These are phyloP conservation scores for Mortierella sp. DNA, from an alignment of 371 early-diverging fungal genomes.

Conservation along the genomic window DNA sequence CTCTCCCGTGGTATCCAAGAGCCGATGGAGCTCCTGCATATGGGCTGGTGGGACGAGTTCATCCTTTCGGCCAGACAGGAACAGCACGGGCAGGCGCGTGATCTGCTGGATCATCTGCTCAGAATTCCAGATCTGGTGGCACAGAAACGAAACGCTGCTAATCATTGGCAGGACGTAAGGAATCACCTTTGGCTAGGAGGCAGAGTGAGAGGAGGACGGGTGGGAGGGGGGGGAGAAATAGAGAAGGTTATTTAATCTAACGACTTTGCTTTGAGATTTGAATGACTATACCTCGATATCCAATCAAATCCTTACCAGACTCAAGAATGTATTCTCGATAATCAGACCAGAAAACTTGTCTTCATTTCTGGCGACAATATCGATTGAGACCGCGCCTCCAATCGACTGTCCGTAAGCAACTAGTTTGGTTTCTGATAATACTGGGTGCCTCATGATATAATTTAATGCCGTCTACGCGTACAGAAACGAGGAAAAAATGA, in stretches of 20 bases:
- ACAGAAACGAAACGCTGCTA: constrained; percentile 78
- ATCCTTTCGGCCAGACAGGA: constrained; percentile 87
- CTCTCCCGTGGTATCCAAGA: constrained; percentile 65
- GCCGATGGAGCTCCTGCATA: constrained; percentile 81
- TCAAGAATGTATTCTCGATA: constrained; percentile 96
- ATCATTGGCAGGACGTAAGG: constrained; percentile 88
- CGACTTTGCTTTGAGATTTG: neutral
- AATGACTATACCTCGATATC: no score
- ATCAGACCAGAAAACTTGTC: constrained; percentile 85
- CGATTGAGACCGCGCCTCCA: constrained; percentile 98
- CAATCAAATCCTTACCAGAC: constrained; percentile 70
- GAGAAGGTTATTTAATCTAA: neutral
- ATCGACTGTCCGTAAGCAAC: constrained; percentile 96
- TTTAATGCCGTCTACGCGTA: constrained; percentile 80
- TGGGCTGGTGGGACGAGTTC: constrained; percentile 91
- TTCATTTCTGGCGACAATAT: constrained; percentile 83
- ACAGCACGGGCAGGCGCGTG: constrained; percentile 81
- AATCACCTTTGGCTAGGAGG: constrained; percentile 82
- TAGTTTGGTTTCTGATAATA: constrained; percentile 79
- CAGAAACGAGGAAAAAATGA: neutral
- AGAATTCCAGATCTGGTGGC: constrained; percentile 92
- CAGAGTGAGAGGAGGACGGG: neutral
- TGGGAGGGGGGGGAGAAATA: neutral
- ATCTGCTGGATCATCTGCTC: constrained; percentile 79
- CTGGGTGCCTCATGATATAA: constrained; percentile 79